A percentile compares a stretch with the other conserved stretches of the same genome.
Evolutionary conservation across 768 basidiomycete genomes (phyloP).

Genomic region (Rubroboletus satanas): DNA sequence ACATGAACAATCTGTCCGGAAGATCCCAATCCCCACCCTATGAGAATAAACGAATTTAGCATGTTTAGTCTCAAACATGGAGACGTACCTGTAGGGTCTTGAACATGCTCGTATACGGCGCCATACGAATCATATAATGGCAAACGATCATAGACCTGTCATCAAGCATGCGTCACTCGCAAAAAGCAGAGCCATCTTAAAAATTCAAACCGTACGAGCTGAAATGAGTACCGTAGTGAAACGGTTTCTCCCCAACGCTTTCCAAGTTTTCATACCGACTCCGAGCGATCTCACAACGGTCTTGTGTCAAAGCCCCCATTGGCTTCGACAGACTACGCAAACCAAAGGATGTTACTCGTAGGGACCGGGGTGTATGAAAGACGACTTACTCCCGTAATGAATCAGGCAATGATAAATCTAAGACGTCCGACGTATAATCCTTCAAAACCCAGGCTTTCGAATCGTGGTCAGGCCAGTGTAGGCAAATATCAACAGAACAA

Average conservation of each 20-base stretch:
- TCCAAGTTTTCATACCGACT: constrained; percentile 70
- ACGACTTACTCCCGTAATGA: constrained; percentile 69
- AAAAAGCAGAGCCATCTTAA: neutral
- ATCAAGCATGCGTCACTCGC: neutral
- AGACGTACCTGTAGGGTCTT: constrained; percentile 67
- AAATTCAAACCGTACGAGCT: constrained; percentile 47
- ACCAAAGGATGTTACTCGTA: neutral
- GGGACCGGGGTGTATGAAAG: neutral
- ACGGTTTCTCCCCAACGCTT: constrained; percentile 82
- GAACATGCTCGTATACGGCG: constrained; percentile 93
- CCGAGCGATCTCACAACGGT: constrained; percentile 69
- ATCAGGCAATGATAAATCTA: constrained; percentile 60
- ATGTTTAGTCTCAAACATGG: neutral
- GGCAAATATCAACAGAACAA: neutral
- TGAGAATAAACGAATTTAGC: neutral
- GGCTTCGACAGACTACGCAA: constrained; percentile 68
- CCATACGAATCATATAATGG: constrained; percentile 86
- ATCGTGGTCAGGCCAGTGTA: neutral
- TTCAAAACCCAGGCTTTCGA: constrained; percentile 78
- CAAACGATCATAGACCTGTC: constrained; percentile 86
- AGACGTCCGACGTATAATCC: constrained; percentile 70
- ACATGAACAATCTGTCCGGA: constrained; percentile 83
- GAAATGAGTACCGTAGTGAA: constrained; percentile 93
- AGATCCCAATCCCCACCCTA: constrained; percentile 95
- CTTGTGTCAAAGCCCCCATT: constrained; percentile 84